Conservation (phyloP, 2,329 filamentous ascomycete species). For the Pseudogymnoascus sp. region DNA sequence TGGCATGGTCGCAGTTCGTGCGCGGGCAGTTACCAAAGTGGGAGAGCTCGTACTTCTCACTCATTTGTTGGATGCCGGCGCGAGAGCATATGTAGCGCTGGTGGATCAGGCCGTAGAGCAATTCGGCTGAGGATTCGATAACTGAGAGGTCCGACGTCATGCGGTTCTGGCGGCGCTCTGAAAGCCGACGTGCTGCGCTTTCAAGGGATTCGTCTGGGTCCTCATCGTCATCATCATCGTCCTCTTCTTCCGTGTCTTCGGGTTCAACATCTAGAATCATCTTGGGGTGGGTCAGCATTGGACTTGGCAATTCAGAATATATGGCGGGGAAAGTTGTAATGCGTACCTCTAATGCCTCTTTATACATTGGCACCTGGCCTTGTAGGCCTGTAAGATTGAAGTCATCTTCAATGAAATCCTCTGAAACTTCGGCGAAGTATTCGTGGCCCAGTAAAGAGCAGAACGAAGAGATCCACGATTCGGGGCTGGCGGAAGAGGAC, state of each 20-base stretch:
- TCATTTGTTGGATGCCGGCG: conserved; percentile 97
- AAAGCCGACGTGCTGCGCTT: conserved; percentile 38
- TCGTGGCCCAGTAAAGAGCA: conserved; percentile 93
- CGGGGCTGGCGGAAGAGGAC: conserved; percentile 29
- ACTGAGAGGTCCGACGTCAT: conserved; percentile 90
- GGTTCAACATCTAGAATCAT: conserved; percentile 99
- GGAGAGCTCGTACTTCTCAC: conserved; percentile 94
- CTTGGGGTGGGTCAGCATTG: conserved; percentile 31
- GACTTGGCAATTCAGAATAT: neutral
- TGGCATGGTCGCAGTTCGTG: conserved; percentile 81
- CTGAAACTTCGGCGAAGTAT: conserved; percentile 97
- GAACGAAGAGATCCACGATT: conserved; percentile 98
- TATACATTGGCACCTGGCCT: conserved; percentile 96
- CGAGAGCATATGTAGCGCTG: conserved; percentile 97
- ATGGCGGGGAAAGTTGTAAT: neutral
- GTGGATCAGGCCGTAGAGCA: conserved; percentile 96
- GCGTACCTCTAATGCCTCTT: conserved; percentile 80
- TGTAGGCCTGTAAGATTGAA: conserved; percentile 97
- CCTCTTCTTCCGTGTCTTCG: conserved; percentile 78
- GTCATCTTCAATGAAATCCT: conserved; percentile 99
- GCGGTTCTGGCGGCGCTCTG: conserved; percentile 68
- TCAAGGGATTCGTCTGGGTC: conserved; percentile 60
- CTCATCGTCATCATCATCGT: conserved; percentile 56
- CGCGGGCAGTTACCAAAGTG: conserved; percentile 96
- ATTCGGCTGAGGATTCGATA: conserved; percentile 95